These are phyloP conservation scores for Boechera stricta DNA, from an alignment of 345 rosid genomes.

Conservation along the genomic window DNA sequence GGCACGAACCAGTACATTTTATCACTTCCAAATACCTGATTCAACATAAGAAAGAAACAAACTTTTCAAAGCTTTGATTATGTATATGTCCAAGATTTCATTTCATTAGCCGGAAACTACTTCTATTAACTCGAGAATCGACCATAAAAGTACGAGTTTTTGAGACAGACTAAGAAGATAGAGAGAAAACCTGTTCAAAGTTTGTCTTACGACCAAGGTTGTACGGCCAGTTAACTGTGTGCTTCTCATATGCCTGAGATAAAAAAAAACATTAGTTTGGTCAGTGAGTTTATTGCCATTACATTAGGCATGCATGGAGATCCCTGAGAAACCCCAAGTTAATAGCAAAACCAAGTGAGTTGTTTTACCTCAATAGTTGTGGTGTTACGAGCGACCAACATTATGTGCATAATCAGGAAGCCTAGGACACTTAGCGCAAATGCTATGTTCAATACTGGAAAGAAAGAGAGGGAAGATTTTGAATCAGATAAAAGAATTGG, in stretches of 20 bases:
- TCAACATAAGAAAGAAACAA: background rate
- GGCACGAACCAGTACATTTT: conserved; percentile 78
- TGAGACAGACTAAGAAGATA: conserved; percentile 4
- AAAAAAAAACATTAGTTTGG: conserved; percentile 20
- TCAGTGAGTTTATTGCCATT: conserved; percentile 14
- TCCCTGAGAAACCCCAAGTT: conserved; percentile 6
- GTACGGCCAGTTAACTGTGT: conserved; percentile 68
- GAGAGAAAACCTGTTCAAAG: conserved; percentile 66
- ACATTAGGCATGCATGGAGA: background rate
- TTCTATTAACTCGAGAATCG: background rate
- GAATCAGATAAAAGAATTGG: conserved; percentile 1
- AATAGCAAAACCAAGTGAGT: conserved; percentile 17
- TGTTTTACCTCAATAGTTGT: conserved; percentile 81
- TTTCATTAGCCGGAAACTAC: conserved; percentile 4
- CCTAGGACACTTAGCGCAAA: conserved; percentile 81
- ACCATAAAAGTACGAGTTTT: conserved; percentile 12
- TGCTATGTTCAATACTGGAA: conserved; percentile 76
- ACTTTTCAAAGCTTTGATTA: background rate
- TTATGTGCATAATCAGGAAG: conserved; percentile 76
- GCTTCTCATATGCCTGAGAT: conserved; percentile 80
- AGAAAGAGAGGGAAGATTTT: conserved; percentile 8
- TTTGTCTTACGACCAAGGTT: conserved; percentile 79
- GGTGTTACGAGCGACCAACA: conserved; percentile 66
- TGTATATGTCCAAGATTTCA: conserved; percentile 5
- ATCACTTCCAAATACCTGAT: conserved; percentile 70